Evolutionary conservation across 1,139 yeast genomes (phyloP), one percentile per base, ranked within the genome.

Genomic region (Wickerhamomyces sp.): DNA sequence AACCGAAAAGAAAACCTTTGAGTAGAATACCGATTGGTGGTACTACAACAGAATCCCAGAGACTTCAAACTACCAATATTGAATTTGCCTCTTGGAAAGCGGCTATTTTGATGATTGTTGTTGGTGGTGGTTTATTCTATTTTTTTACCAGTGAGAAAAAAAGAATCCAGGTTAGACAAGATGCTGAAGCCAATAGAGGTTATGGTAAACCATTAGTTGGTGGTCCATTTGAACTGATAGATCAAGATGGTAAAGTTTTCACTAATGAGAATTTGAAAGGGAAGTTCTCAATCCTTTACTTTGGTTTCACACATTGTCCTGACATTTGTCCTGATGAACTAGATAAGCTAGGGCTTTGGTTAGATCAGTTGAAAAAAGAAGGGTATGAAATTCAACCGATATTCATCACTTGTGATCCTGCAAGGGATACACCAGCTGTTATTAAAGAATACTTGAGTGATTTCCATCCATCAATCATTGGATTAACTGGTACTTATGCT

Each of bases 251-350:
- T 36, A 68, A 83, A 27, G 67, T 65, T 18, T 93, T 91, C 63
- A 87, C 97, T 1, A 80, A 89, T 31, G 72, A 86, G 48, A 78
- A 91, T 58, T 71, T 93, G 61, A 69, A 77, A 52, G 94, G 93
- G 40, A 81, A 79, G 63, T 93, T 88, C 64, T 78, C 90, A 11
- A 72, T 93, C 45, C 65, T 93, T 15, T 93, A 93, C 66, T 93
- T 93, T 67, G 99, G 99, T 0, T 93, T 93, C 70, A 86, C 96
- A 6, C 91, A 90, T 67, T 93, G 99, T 68, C 99, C 99, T 8
- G 99, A 93, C 66, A 90, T 93, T 44, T 93, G 99, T 66, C 99
- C 99, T 10, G 98, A 93, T 63, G 99, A 93, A 65, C 76, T 93
- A 53, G 99, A 93, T 63, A 89, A 91, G 61, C 74, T 93, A 64